These are phyloP conservation scores for Eremothecium coryli DNA, from an alignment of 1,139 yeast species.

Conservation along the genomic window DNA sequence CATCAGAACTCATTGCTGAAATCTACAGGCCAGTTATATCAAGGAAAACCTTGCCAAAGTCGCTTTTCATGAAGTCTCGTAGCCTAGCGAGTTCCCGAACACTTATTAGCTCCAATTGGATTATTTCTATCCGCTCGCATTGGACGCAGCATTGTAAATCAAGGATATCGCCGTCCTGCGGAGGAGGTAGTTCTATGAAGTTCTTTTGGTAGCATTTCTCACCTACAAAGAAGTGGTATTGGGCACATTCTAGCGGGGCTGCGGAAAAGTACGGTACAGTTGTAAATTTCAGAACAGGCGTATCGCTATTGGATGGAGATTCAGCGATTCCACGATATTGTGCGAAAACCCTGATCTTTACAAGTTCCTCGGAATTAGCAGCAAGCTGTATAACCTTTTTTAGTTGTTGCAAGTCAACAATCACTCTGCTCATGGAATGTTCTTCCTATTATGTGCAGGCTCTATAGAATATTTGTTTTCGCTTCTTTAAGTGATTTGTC, in stretches of 20 bases:
- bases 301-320: neutral
- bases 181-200: conserved; percentile 5
- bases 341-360: conserved; percentile 7
- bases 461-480: no score
- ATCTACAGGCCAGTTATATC: conserved; percentile 1
- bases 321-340: conserved; percentile 6
- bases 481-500: no score
- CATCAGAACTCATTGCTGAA: no score
- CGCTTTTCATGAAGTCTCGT: conserved; percentile 6
- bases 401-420: conserved; percentile 6
- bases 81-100: conserved; percentile 8
- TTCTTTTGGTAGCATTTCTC: conserved; percentile 5
- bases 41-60: conserved; percentile 1
- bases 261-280: conserved; percentile 6
- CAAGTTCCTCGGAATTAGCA: neutral
- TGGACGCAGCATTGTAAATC: conserved; percentile 9
- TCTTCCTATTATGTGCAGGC: no score
- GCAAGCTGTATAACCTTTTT: neutral
- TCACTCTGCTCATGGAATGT: conserved; percentile 9
- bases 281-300: conserved; percentile 2
- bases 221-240: conserved; percentile 3
- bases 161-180: conserved; percentile 10
- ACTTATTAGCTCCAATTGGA: conserved; percentile 8
- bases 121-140: conserved; percentile 8
- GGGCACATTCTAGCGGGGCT: no score